A percentile compares a stretch with the other conserved stretches of the same genome.
These are phyloP conservation scores for Skeletonema marinoi DNA, from an alignment of 108 stramenopile species.

Conservation along the genomic window DNA sequence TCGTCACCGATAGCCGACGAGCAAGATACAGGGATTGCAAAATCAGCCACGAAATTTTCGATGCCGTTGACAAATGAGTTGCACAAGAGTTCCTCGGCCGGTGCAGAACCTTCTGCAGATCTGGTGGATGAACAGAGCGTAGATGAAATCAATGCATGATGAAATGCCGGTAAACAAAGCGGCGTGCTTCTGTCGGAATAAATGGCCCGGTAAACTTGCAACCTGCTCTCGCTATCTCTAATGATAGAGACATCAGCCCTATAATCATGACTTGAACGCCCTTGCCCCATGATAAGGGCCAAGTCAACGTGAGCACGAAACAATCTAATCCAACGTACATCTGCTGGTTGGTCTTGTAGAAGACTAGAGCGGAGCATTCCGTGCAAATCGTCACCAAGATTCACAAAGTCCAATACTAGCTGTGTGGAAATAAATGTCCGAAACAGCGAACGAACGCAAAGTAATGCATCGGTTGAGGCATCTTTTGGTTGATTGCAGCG, in stretches of 20 bases:
- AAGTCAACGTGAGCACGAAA: slow-evolving; percentile 19
- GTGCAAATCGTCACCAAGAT: neutral
- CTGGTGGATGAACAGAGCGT: slow-evolving; percentile 46
- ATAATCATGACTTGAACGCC: neutral
- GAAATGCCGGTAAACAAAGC: slow-evolving; percentile 51
- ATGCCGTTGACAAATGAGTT: slow-evolving; percentile 25
- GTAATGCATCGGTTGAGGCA: neutral
- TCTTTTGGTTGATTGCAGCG: neutral
- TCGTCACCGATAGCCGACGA: slow-evolving; percentile 25
- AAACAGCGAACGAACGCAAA: neutral
- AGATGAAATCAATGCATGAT: slow-evolving; percentile 58
- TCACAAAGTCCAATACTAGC: neutral
- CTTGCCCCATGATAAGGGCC: slow-evolving; percentile 31
- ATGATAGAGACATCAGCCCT: slow-evolving; percentile 13
- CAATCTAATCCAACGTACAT: neutral
- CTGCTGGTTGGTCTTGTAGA: neutral
- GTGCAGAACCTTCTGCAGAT: slow-evolving; percentile 10
- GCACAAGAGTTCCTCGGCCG: slow-evolving; percentile 21
- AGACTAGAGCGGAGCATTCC: neutral
- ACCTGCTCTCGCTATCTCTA: slow-evolving; percentile 11
- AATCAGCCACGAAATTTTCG: slow-evolving; percentile 12
- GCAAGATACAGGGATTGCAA: neutral
- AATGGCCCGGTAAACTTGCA: slow-evolving; percentile 26
- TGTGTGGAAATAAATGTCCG: neutral
- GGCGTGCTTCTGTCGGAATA: slow-evolving; percentile 18